A percentile compares a stretch with the other conserved stretches of the same genome.
Conservation (phyloP, 2,329 filamentous ascomycete genomes). For the Hypomyces rosellus region DNA sequence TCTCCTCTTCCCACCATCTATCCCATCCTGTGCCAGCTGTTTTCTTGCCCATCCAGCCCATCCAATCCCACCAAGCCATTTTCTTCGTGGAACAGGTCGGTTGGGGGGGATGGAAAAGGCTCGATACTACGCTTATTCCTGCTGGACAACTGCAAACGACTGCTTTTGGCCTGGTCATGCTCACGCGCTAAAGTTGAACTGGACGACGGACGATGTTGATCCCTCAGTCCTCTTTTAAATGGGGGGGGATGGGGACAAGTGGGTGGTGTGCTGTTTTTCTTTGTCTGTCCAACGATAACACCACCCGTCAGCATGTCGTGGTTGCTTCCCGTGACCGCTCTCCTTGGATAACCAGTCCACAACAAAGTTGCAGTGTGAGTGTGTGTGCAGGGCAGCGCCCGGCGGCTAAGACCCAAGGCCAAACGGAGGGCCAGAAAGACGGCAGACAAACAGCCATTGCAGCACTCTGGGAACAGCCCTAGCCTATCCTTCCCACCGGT, state of each 20-base stretch:
- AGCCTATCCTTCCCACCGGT: background rate
- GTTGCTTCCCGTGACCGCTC: background rate
- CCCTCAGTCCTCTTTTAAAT: background rate
- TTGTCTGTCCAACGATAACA: slow-evolving; percentile 4
- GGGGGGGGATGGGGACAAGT: background rate
- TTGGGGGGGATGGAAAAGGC: no score
- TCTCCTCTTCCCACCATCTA: background rate
- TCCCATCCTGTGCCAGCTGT: background rate
- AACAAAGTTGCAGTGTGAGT: no score
- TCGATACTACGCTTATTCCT: no score
- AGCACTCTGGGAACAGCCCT: background rate
- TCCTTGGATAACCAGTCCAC: background rate
- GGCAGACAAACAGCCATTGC: background rate
- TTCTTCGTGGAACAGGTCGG: background rate
- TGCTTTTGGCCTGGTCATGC: slow-evolving; percentile 6
- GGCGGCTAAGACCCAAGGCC: background rate
- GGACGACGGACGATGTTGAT: slow-evolving; percentile 1
- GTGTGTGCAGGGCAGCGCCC: background rate
- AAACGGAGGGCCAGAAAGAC: background rate
- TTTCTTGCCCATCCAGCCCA: background rate
- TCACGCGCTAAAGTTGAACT: slow-evolving; percentile 1
- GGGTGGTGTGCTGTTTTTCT: background rate
- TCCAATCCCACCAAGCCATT: background rate
- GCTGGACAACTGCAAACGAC: slow-evolving; percentile 5
- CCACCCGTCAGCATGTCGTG: background rate